Evolutionary conservation across 2,329 filamentous ascomycete species (phyloP).

Genomic region (Helminthosporium solani): DNA sequence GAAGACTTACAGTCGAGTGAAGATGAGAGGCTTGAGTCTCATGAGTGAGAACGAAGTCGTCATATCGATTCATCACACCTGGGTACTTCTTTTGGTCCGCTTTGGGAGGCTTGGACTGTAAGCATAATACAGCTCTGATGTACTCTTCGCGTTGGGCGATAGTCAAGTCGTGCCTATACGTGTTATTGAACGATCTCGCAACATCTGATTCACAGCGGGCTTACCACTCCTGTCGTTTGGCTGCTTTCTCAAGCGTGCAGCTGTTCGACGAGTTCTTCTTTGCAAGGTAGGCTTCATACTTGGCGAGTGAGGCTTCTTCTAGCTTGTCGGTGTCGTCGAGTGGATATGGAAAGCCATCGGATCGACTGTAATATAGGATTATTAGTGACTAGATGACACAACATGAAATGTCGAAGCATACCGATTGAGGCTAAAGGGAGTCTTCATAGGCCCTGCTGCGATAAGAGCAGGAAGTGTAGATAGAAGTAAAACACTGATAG

Average conservation of each 20-base stretch:
- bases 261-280: conserved; percentile 20
- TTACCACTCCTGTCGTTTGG: conserved; percentile 23
- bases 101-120: conserved; percentile 23
- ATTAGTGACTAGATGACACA: neutral
- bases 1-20: conserved; percentile 21
- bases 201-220: neutral
- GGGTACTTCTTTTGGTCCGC: conserved; percentile 17
- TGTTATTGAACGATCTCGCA: neutral
- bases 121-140: conserved; percentile 23
- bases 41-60: conserved; percentile 27
- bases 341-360: conserved; percentile 24
- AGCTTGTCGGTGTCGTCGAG: conserved; percentile 25
- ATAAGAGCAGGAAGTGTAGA: neutral
- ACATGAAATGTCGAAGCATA: neutral
- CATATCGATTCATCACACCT: conserved; percentile 21
- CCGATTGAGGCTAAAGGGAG: conserved; percentile 10
- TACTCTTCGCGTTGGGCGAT: conserved; percentile 22
- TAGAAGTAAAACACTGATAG: neutral
- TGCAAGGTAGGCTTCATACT: conserved; percentile 24
- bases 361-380: neutral
- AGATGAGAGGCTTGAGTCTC: conserved; percentile 23
- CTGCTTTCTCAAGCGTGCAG: conserved; percentile 26
- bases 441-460: neutral
- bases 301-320: conserved; percentile 17
- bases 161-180: conserved; percentile 21